Conservation (phyloP, 495 filamentous ascomycete species). For the Astrothelium macrocarpum region DNA sequence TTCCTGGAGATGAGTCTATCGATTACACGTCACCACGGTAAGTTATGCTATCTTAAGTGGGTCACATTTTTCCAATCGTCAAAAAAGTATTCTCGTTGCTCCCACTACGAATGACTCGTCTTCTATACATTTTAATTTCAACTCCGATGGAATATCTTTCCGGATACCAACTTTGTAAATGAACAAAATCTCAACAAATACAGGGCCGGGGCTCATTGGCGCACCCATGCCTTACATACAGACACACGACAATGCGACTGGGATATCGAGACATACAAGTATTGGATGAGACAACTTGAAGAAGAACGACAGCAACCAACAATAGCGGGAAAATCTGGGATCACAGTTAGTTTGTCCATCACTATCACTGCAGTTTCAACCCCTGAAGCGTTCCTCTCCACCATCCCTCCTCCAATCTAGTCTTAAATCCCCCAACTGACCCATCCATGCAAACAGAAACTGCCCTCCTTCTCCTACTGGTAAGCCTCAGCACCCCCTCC, state of each 20-base stretch:
- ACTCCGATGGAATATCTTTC: too few relatives aligned
- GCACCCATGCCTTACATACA: constrained; percentile 26
- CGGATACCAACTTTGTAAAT: too few relatives aligned
- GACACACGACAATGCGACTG: constrained; percentile 26
- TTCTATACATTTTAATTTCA: too few relatives aligned
- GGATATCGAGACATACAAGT: constrained; percentile 31
- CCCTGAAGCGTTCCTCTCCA: too few relatives aligned
- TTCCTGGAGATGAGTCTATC: constrained; percentile 30
- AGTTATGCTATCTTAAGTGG: too few relatives aligned
- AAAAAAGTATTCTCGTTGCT: neutral
- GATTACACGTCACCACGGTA: constrained; percentile 38
- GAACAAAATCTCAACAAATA: neutral
- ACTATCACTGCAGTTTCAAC: too few relatives aligned
- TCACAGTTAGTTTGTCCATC: constrained; percentile 7
- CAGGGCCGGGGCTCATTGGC: constrained; percentile 38
- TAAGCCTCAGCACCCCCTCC: constrained; percentile 7
- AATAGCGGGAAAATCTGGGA: constrained; percentile 8
- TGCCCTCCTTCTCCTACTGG: neutral
- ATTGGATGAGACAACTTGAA: constrained; percentile 25
- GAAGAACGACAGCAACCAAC: constrained; percentile 14
- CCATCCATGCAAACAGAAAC: neutral
- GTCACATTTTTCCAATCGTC: too few relatives aligned
- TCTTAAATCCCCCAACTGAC: neutral
- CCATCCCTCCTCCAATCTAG: neutral
- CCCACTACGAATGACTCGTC: too few relatives aligned